Evolutionary conservation across 768 basidiomycete genomes (phyloP).

Genomic region (Mycena floridula): DNA sequence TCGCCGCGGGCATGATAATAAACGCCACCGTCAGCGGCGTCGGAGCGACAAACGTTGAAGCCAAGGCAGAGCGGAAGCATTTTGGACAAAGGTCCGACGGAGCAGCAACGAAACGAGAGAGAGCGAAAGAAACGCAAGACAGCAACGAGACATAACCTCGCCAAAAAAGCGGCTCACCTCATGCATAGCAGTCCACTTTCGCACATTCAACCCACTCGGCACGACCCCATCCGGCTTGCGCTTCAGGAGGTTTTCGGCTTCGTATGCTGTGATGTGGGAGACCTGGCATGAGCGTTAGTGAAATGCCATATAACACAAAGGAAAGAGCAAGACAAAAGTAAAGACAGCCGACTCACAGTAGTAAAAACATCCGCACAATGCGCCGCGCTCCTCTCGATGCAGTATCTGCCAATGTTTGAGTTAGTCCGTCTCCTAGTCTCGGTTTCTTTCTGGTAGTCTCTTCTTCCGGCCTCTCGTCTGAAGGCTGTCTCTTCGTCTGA

Average conservation of each 20-base stretch:
- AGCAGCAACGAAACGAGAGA: no score
- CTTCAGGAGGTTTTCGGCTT: slow-evolving; percentile 93
- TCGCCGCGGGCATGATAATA: slow-evolving; percentile 97
- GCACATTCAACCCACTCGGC: slow-evolving; percentile 96
- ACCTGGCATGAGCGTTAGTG: no score
- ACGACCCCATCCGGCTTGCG: slow-evolving; percentile 96
- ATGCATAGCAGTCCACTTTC: slow-evolving; percentile 99
- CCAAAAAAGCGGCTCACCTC: no score
- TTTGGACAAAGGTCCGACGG: no score
- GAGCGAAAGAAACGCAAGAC: no score
- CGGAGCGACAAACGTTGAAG: slow-evolving; percentile 55
- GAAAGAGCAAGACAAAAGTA: neutral
- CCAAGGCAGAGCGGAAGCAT: no score
- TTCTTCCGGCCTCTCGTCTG: no score
- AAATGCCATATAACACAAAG: neutral
- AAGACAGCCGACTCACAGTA: slow-evolving; percentile 39
- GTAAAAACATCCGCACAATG: slow-evolving; percentile 99
- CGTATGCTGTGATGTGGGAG: slow-evolving; percentile 97
- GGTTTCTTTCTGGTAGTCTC: no score
- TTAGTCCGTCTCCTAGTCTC: slow-evolving; percentile 21
- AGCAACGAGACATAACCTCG: no score
- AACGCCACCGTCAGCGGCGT: slow-evolving; percentile 76
- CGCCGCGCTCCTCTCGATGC: slow-evolving; percentile 90
- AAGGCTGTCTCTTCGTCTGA: no score
- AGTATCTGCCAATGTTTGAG: no score